phyloP scores from a whole-genome alignment of 2,329 filamentous ascomycete species.

The Dothistroma septosporum region DNA sequence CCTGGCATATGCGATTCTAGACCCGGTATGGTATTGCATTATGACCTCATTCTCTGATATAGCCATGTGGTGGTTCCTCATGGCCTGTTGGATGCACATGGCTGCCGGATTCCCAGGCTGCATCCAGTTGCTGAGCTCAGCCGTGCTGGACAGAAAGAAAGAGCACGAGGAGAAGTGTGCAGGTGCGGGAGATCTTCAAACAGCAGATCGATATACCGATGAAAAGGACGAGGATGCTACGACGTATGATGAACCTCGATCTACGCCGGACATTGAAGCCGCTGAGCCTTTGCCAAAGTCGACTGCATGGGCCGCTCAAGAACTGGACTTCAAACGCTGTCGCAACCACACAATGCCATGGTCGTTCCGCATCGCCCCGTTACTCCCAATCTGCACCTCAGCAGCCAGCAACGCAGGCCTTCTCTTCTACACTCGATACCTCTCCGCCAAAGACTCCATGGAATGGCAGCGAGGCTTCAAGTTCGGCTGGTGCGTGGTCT shows the following conservation, averaged over 20 bases:
- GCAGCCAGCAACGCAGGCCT: slow-evolving; percentile 7
- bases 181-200: background rate
- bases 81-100: slow-evolving; percentile 1
- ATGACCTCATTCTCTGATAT: slow-evolving; percentile 9
- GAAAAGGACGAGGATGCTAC: background rate
- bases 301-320: background rate
- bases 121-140: background rate
- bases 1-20: slow-evolving; percentile 6
- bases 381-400: slow-evolving; percentile 1
- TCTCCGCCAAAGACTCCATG: slow-evolving; percentile 1
- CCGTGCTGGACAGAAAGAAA: background rate
- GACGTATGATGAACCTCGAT: background rate
- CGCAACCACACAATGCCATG: background rate
- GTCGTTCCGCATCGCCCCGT: background rate
- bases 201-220: background rate
- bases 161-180: background rate
- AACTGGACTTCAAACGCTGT: slow-evolving; percentile 1
- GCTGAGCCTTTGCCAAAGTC: background rate
- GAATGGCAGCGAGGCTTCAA: slow-evolving; percentile 2
- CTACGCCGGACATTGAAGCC: background rate
- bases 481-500: slow-evolving; percentile 7
- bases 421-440: slow-evolving; percentile 5
- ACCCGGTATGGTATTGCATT: slow-evolving; percentile 4
- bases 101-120: background rate
- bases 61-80: slow-evolving; percentile 6